Conservation (phyloP, 1,284 basidiomycete species). For the Naganishia albida region DNA sequence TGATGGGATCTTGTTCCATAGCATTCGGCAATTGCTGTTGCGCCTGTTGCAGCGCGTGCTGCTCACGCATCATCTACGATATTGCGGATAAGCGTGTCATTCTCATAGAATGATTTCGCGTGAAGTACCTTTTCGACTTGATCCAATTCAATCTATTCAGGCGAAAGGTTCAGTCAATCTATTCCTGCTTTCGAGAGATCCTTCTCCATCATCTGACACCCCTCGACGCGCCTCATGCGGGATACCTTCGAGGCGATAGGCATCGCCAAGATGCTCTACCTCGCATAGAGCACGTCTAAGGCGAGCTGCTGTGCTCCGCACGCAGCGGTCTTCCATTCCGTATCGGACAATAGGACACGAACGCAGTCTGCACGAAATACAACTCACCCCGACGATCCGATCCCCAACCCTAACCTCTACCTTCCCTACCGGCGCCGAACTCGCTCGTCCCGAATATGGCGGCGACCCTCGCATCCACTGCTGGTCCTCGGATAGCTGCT, state of each 20-base stretch:
- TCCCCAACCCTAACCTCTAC: constrained; percentile 6
- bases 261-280: too few species aligned
- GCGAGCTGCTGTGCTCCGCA: too few species aligned
- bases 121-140: constrained; percentile 1
- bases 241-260: too few species aligned
- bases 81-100: too few species aligned
- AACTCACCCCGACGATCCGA: constrained; percentile 15
- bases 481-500: not conserved
- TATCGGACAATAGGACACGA: not conserved
- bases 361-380: not conserved
- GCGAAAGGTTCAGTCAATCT: too few species aligned
- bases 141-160: constrained; percentile 1
- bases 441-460: constrained; percentile 5
- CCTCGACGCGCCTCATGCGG: too few species aligned
- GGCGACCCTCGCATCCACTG: not conserved
- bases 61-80: constrained; percentile 9
- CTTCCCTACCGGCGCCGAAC: not conserved
- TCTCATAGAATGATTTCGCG: not conserved
- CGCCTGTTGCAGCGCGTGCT: constrained; percentile 16
- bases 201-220: too few species aligned
- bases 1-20: not conserved
- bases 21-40: not conserved
- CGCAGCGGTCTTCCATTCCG: not conserved
- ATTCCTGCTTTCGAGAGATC: not conserved
- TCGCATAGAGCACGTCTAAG: too few species aligned